Percentiles rank a stretch among this genome's conserved stretches.
Conservation (phyloP, 1,139 yeast genomes). For the Kodamaea anthophila region DNA sequence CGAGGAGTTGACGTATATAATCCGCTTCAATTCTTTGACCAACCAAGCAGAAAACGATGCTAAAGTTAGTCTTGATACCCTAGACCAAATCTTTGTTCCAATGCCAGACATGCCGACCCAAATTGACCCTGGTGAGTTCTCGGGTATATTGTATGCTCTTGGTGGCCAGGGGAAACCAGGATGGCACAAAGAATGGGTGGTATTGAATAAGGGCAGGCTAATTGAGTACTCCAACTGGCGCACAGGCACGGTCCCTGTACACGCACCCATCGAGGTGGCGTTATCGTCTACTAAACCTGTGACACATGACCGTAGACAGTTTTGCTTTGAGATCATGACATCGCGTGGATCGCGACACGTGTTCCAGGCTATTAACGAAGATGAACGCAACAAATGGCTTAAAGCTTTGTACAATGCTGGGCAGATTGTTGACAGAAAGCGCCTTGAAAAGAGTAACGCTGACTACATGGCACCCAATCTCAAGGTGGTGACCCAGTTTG, state of each 20-base stretch:
- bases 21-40: slow-evolving; percentile 26
- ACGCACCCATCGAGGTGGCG: slow-evolving; percentile 68
- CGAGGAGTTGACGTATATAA: slow-evolving; percentile 34
- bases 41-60: slow-evolving; percentile 4
- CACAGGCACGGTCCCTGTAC: slow-evolving; percentile 57
- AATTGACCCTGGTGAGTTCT: slow-evolving; percentile 17
- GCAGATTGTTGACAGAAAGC: slow-evolving; percentile 29
- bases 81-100: slow-evolving; percentile 25
- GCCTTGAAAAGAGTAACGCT: neutral
- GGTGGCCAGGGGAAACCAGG: slow-evolving; percentile 73
- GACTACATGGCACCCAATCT: slow-evolving; percentile 6
- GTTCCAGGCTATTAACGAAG: slow-evolving; percentile 71
- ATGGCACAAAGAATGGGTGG: slow-evolving; percentile 93
- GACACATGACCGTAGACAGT: slow-evolving; percentile 41
- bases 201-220: slow-evolving; percentile 58
- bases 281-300: slow-evolving; percentile 60
- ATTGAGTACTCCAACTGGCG: slow-evolving; percentile 81
- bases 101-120: slow-evolving; percentile 12
- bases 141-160: slow-evolving; percentile 60
- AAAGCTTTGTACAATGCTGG: slow-evolving; percentile 49
- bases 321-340: slow-evolving; percentile 74
- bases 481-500: slow-evolving; percentile 10
- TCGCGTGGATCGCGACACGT: slow-evolving; percentile 63
- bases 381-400: slow-evolving; percentile 69
- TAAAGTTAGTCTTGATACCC: slow-evolving; percentile 23